Base-by-base conservation (phyloP, 176 grass and related monocot species). In the Oryza rufipogon region DNA sequence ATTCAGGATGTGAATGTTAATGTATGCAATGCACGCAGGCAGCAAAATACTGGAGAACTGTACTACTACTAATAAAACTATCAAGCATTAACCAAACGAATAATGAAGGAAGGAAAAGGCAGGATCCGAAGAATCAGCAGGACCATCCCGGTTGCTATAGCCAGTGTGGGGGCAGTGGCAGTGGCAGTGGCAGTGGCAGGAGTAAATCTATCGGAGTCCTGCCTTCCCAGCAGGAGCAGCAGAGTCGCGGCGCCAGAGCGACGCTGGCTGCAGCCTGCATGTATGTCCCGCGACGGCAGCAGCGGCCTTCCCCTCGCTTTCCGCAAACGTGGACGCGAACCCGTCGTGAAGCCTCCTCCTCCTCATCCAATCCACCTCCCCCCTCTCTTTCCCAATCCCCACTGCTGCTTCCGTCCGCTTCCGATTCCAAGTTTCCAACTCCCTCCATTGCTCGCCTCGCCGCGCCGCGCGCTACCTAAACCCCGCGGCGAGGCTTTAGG, bases 291-390 rank as follows among this genome's bases (percentile, higher is more conserved):
- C 84, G 73, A 13, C 54, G 11, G 84, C 47, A n/a, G 60, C 75
- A 34, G 33, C 33, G 44, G 78, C 81, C 76, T 84, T 73, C 39
- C 64, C 82, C 48, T 49, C 39, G 73, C 66, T 89, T 86, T 86
- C 83, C 83, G 41, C 44, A 69, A 65, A 75, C 79, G 70, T 89
- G 81, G 38, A 70, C 61, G 61, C 75, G 88, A 71, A 86, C 44
- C 66, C 73, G 56, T 79, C 88, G 88, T 72, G 88, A 89, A 86
- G 52, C 68, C 83, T 65, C 76, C 87, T 64, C 77, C 14, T 65
- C 79, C 38, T 4, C 78, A 0, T 16, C 47, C 9, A 0, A 48
- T 39, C 28, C 25, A 46, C 26, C 48, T 20, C 39, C 44, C 64
- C 30, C 44, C 39, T 22, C 65, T n/a, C 60, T 16, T 11, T 26